Evolutionary conservation across 2,329 filamentous ascomycete species (phyloP).

Genomic region (Penicillium sp.): DNA sequence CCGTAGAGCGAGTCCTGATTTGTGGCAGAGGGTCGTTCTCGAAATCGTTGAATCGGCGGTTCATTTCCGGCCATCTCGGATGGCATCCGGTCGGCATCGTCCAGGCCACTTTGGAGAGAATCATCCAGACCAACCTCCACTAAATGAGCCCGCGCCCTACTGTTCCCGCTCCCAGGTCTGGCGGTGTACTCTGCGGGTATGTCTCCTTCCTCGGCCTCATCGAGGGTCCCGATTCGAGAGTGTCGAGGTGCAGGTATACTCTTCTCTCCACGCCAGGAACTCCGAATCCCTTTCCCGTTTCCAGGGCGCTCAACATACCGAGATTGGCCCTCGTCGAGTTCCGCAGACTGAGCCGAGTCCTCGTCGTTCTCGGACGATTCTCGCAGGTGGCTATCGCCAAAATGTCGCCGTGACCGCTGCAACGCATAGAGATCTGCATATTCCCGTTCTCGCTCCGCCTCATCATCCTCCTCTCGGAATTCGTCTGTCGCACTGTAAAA

Average conservation of each 20-base stretch:
- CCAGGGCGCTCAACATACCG: conserved; percentile 35
- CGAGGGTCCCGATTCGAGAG: conserved; percentile 29
- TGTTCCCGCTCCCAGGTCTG: conserved; percentile 38
- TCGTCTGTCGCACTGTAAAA: conserved; percentile 90
- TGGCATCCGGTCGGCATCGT: conserved; percentile 39
- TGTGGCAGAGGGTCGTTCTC: conserved; percentile 38
- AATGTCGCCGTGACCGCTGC: conserved; percentile 81
- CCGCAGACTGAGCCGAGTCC: conserved; percentile 56
- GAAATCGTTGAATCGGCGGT: conserved; percentile 52
- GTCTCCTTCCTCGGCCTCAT: conserved; percentile 33
- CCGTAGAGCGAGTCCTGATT: conserved; percentile 31
- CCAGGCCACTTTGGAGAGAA: conserved; percentile 44
- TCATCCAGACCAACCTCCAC: conserved; percentile 81
- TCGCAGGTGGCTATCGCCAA: conserved; percentile 74
- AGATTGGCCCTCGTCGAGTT: conserved; percentile 47
- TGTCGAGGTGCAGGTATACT: conserved; percentile 36
- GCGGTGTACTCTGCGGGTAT: conserved; percentile 16
- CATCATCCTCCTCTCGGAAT: conserved; percentile 87
- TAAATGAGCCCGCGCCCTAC: conserved; percentile 61
- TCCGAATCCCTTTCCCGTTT: conserved; percentile 48
- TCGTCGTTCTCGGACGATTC: conserved; percentile 81
- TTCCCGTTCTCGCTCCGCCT: conserved; percentile 81
- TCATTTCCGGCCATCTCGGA: conserved; percentile 42
- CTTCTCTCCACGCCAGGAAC: conserved; percentile 51
- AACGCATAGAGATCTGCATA: conserved; percentile 91